A percentile compares a stretch with the other conserved stretches of the same genome.
Conservation (phyloP, 2,329 filamentous ascomycete genomes). For the Diaporthe destruens region DNA sequence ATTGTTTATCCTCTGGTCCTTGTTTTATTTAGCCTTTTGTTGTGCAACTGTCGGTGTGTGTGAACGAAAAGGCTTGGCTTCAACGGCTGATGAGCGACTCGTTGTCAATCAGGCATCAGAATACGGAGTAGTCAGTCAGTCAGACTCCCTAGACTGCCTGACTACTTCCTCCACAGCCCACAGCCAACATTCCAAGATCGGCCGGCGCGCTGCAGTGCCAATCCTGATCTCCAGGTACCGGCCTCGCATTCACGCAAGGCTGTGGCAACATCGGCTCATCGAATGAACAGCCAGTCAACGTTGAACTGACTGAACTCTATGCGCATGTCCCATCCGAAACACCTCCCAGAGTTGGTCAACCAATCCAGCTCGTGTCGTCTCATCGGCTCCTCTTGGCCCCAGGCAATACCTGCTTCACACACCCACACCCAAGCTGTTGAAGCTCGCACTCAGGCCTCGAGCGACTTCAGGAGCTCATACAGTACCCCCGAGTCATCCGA, state of each 20-base stretch:
- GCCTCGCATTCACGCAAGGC: neutral
- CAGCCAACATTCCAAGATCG: neutral
- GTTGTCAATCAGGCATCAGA: neutral
- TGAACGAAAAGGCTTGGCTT: neutral
- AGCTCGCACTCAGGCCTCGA: neutral
- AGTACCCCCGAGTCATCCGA: conserved; percentile 1
- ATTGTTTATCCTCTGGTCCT: neutral
- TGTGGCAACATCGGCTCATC: conserved; percentile 11
- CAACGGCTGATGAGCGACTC: neutral
- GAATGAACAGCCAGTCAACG: no score
- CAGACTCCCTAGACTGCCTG: no score
- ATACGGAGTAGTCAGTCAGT: no score
- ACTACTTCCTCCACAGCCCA: no score
- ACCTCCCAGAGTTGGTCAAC: neutral
- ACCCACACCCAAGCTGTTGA: neutral
- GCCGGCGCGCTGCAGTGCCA: conserved; percentile 7
- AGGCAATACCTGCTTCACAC: neutral
- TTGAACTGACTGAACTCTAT: neutral
- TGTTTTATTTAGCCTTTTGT: neutral
- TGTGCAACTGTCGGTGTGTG: neutral
- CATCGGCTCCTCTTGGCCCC: conserved; percentile 7
- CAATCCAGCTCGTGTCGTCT: conserved; percentile 26
- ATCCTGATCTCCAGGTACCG: conserved; percentile 33
- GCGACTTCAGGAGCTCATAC: neutral
- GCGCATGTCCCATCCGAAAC: conserved; percentile 21